Base-by-base conservation (phyloP, 768 basidiomycete species). In the Udeniomyces megalosporus region DNA sequence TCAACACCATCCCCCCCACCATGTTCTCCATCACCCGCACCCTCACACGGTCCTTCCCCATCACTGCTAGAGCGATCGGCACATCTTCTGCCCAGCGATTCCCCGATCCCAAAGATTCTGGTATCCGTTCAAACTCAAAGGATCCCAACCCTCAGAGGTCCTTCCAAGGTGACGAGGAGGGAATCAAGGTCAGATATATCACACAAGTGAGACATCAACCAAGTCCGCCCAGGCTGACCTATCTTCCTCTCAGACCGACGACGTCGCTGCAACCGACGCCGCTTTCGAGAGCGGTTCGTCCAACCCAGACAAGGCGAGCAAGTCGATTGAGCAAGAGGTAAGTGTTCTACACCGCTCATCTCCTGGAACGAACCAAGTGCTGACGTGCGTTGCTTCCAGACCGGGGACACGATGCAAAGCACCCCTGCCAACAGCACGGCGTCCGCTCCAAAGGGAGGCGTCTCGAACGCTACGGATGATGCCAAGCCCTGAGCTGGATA, bases 251-350 rank as follows among this genome's bases (percentile, higher is more conserved):
- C 31, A 61, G 60, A 53, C 60, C 1, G 60, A 61, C 44, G 31
- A 54, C 26, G 51, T 61, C 20, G 60, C 60, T 1, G 1, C 20
- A 6, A 53, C 60, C 26, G 29, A 52, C 24, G 51, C 60, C 4
- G 60, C 60, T 7, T 61, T 53, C 24, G 44, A 61, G 42, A 34
- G 49, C 15, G 55, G 55, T 2, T 34, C 42, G 42, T 46, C 57
- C 46, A 44, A 42, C n/a, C 51, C 60, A 0, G 20, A 44, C 28
- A n/a, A 61, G 2, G 48, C 48, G 14, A 42, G 38, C 1, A 20
- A 31, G 17, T 20, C 14, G 31, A 42, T 61, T 12, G 60, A 61
- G 44, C 17, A 22, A 11, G 60, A 61, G 60, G 60, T 61, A 14
- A 28, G 60, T 35, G 20, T 3, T 17, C 22, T 54, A 8, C 32